phyloP scores from a whole-genome alignment of 2,329 filamentous ascomycete genomes.

The Torrubiella hemipterigena region DNA sequence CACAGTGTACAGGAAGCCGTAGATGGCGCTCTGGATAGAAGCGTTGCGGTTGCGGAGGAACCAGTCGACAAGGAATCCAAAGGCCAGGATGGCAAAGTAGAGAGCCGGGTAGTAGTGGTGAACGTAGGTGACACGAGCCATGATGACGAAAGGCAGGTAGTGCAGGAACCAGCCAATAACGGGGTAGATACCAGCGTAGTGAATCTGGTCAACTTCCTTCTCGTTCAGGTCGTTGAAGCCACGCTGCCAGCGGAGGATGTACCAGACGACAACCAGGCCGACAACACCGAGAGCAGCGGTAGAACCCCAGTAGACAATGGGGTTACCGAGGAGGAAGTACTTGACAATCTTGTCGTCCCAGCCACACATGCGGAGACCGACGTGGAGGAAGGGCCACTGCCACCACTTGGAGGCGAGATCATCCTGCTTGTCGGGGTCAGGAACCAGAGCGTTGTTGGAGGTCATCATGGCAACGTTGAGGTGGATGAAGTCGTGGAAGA shows the following conservation, averaged over 20 bases:
- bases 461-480: constrained; percentile 99
- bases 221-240: constrained; percentile 75
- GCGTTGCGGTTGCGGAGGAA: constrained; percentile 55
- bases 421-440: constrained; percentile 97
- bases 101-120: constrained; percentile 98
- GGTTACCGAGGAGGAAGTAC: constrained; percentile 97
- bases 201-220: constrained; percentile 81
- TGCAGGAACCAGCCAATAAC: constrained; percentile 91
- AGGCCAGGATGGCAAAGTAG: constrained; percentile 86
- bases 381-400: constrained; percentile 95
- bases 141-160: constrained; percentile 89
- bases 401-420: constrained; percentile 93
- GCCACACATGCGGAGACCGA: constrained; percentile 95
- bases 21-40: constrained; percentile 55
- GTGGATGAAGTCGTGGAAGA: constrained; percentile 95
- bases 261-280: constrained; percentile 64
- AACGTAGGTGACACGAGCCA: constrained; percentile 98
- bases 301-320: constrained; percentile 88
- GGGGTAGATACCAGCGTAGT: constrained; percentile 87
- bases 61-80: constrained; percentile 86
- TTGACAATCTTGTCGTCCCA: constrained; percentile 96
- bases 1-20: constrained; percentile 58
- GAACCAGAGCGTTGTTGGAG: constrained; percentile 95
- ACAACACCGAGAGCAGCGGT: constrained; percentile 69
- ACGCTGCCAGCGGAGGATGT: constrained; percentile 89